Evolutionary conservation across 805 yeast species (phyloP), one percentile per base, ranked within the genome.

Genomic region (Cyberlindnera nakhonratchasimensis): DNA sequence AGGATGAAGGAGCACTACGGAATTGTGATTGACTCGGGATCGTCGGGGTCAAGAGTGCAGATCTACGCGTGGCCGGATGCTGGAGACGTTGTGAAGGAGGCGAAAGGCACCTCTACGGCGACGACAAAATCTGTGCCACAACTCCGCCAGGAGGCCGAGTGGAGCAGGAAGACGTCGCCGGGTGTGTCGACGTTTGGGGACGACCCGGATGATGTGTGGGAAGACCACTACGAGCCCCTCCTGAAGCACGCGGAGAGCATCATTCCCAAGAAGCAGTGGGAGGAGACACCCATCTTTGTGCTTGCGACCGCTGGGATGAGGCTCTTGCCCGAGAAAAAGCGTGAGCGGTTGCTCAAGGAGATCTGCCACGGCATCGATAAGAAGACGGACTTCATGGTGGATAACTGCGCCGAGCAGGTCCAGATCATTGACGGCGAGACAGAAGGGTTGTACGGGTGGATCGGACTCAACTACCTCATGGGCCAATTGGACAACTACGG

Each of bases 301-400:
- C 77, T 86, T 52, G 95, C 98, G 3, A 93, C 99, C 0, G 99
- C 99, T 5, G 99, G 99, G 2, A 88, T 93, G 96, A 74, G 99
- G 48, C 65, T 93, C 31, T 59, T 91, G 34, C 77, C 83, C 0
- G 68, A 70, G 25, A 60, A 65, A 14, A 74, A 76, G 36, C 81
- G 80, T 47, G 56, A 68, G 8, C 66, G 59, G 28, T 71, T 93
- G 3, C 63, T 91, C 32, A 51, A 64, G 10, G 72, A 75, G 39
- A 76, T 88, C 0, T 91, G 98, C 61, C 43, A 61, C 8, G 62
- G 70, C 8, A 65, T 91, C 23, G 65, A 67, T 41, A 59, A 70
- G 14, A 69, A 82, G 32, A 71, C 88, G 3, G 62, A 69, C 11
- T 91, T 91, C 54, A 50, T 59, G n/a, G 36, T 71, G 12, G 50